Evolutionary conservation across 1,139 yeast genomes (phyloP).

Genomic region (Arxiozyma telluris): DNA sequence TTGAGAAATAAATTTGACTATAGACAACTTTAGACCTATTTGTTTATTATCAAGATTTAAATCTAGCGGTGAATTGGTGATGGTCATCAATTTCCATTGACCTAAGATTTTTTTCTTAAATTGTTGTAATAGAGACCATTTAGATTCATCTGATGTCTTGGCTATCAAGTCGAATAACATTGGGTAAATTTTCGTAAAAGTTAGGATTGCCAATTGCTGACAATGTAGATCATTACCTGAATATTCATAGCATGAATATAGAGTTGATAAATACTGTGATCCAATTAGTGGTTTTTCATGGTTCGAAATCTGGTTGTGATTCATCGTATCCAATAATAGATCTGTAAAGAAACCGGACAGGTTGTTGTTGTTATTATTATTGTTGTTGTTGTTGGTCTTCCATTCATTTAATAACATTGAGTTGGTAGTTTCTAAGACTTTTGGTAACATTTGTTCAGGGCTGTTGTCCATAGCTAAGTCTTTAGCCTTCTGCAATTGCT

Average conservation of each 20-base stretch:
- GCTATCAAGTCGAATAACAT: conserved; percentile 33
- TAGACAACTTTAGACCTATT: conserved; percentile 51
- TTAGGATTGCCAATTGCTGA: conserved; percentile 28
- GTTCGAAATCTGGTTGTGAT: conserved; percentile 16
- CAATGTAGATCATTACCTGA: conserved; percentile 24
- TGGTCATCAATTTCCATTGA: conserved; percentile 29
- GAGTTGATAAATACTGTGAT: conserved; percentile 20
- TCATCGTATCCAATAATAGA: conserved; percentile 20
- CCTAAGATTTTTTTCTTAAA: conserved; percentile 29
- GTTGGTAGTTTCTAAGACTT: conserved; percentile 44
- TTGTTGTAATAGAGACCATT: conserved; percentile 29
- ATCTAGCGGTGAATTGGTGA: neutral
- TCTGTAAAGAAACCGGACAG: conserved; percentile 21
- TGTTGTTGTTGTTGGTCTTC: conserved; percentile 17
- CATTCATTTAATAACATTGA: conserved; percentile 1
- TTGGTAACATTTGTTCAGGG: conserved; percentile 39
- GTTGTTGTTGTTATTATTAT: conserved; percentile 9
- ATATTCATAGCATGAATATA: conserved; percentile 8
- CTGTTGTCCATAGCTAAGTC: conserved; percentile 38
- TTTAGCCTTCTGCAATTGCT: conserved; percentile 45
- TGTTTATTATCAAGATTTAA: conserved; percentile 38
- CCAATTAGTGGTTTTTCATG: conserved; percentile 29
- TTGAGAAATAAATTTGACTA: conserved; percentile 62
- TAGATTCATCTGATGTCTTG: conserved; percentile 30
- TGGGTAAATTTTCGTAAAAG: conserved; percentile 30